Percentiles rank a stretch among this genome's conserved stretches.
phyloP scores from a whole-genome alignment of 441 rosid species.

The Mallotus japonicus region DNA sequence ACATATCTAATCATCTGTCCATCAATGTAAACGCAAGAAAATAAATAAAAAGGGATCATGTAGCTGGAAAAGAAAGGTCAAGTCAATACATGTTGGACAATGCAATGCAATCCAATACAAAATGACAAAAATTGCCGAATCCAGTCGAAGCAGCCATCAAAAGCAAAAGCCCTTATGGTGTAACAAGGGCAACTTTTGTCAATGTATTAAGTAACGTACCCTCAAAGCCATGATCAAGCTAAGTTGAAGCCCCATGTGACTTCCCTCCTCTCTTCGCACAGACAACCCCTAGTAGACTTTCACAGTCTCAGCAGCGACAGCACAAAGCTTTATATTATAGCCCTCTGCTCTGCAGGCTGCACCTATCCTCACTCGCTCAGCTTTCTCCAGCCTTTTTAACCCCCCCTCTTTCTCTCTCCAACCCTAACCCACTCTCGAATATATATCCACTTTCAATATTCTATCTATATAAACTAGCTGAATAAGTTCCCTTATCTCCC shows the following conservation, averaged over 20 bases:
- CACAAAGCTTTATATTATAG: not conserved
- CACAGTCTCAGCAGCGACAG: not conserved
- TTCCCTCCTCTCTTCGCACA: not conserved
- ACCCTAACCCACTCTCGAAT: no score
- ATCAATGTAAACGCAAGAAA: not conserved
- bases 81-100: not conserved
- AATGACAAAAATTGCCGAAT: not conserved
- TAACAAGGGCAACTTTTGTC: not conserved
- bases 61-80: not conserved
- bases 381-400: not conserved
- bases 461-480: no score
- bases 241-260: not conserved
- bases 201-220: not conserved
- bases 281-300: not conserved
- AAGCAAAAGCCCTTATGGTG: not conserved
- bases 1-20: slow-evolving; percentile 24
- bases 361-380: not conserved
- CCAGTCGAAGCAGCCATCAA: not conserved
- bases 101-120: not conserved
- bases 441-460: no score
- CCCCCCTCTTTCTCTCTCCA: not conserved
- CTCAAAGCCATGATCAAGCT: not conserved
- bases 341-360: not conserved
- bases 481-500: not conserved
- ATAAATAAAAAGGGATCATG: not conserved